phyloP scores from a whole-genome alignment of 176 grass and related monocot species.

The Tuctoria greenei region DNA sequence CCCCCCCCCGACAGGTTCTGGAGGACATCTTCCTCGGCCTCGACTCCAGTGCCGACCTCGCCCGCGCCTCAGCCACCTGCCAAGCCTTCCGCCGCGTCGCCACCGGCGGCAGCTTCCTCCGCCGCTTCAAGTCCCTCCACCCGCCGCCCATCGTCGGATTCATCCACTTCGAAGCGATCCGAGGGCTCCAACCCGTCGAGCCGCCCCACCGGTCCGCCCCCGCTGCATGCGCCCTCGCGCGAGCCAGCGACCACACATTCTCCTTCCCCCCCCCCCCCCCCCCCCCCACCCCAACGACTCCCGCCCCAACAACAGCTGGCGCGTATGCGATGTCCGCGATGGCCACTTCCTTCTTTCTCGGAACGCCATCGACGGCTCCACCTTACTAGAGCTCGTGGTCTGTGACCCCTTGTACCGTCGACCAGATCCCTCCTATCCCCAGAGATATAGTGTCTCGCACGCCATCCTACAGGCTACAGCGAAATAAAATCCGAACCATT shows the following conservation, averaged over 20 bases:
- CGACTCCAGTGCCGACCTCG: background rate
- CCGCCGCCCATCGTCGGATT: background rate
- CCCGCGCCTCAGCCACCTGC: background rate
- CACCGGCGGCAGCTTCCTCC: background rate
- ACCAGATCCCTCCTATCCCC: background rate
- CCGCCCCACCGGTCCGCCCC: background rate
- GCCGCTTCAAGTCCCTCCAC: background rate
- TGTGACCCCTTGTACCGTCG: background rate
- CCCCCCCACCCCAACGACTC: background rate
- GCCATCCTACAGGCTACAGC: background rate
- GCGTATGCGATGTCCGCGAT: background rate
- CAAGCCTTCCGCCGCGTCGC: background rate
- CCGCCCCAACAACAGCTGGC: background rate
- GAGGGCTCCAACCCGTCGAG: background rate
- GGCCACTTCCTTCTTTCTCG: background rate
- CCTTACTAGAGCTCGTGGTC: background rate
- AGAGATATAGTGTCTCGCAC: background rate
- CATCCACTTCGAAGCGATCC: background rate
- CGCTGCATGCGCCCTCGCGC: background rate
- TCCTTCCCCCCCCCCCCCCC: too few relatives aligned
- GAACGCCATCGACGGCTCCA: too few relatives aligned
- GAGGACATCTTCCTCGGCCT: background rate
- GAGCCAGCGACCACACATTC: background rate
- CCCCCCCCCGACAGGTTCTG: background rate
- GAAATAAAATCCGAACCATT: constrained; percentile 18